A percentile compares a stretch with the other conserved stretches of the same genome.
These are phyloP conservation scores for Hortiboletus campestris DNA, from an alignment of 768 basidiomycete species.

Conservation along the genomic window DNA sequence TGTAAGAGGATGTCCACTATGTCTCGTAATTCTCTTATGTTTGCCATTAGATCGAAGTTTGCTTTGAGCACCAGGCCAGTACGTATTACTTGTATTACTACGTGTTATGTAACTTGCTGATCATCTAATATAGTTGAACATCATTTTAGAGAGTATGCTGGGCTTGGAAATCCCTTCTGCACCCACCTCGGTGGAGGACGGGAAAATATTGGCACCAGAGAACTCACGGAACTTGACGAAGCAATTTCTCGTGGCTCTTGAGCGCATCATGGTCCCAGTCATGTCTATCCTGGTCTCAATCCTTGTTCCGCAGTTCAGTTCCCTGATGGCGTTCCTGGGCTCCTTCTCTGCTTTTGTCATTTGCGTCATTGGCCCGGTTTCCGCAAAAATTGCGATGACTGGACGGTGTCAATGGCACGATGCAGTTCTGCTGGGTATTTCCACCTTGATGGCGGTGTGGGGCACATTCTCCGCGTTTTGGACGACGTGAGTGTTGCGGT, in stretches of 20 bases:
- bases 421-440: constrained; percentile 48
- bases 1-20: constrained; percentile 43
- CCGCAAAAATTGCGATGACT: constrained; percentile 63
- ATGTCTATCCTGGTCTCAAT: constrained; percentile 70
- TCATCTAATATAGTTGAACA: constrained; percentile 54
- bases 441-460: constrained; percentile 69
- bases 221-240: constrained; percentile 27
- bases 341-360: constrained; percentile 81
- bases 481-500: constrained; percentile 27
- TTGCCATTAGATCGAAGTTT: constrained; percentile 69
- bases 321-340: constrained; percentile 87
- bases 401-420: constrained; percentile 52
- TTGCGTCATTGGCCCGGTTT: constrained; percentile 74
- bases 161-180: constrained; percentile 51
- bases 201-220: constrained; percentile 17
- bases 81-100: constrained; percentile 23
- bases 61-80: constrained; percentile 81
- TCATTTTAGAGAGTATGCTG: constrained; percentile 77
- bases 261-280: constrained; percentile 57
- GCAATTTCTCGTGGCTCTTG: constrained; percentile 44
- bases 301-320: constrained; percentile 73
- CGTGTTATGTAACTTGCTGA: background rate
- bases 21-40: constrained; percentile 5
- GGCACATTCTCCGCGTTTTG: constrained; percentile 69
- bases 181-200: constrained; percentile 25